Base-by-base conservation (phyloP, 345 rosid genomes). In the Carallia brachiata region DNA sequence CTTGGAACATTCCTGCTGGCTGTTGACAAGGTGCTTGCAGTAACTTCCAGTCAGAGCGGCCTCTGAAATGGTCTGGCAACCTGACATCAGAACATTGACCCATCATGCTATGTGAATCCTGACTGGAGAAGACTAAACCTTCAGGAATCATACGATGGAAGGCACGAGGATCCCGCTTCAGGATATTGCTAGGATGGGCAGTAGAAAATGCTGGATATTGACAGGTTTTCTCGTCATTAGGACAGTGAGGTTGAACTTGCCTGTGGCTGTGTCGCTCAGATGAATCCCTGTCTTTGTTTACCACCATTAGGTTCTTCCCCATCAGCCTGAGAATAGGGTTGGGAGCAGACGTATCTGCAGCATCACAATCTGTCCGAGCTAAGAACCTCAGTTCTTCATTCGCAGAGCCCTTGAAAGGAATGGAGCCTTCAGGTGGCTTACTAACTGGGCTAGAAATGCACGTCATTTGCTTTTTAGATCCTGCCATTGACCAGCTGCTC, bases 251-350 rank as follows among this genome's bases (percentile, higher is more conserved):
- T 66, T 47, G 84, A 7, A 75, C 73, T 68, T 73, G 84, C 66
- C 75, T 70, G 65, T 72, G 85, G 64, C 66, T 81, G 66, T 60
- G 73, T 50, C 82, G 66, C 62, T 73, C 34, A 12, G 82, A 66
- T 23, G 77, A 72, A 62, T 87, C 83, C 48, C 88, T 89, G 59
- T 82, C 96, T 83, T 95, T 86, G 85, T 85, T 95, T 78, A 95
- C 85, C 79, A 95, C 94, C 90, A 93, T 84, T 75, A 95, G 79
- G 69, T 95, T 88, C 86, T 95, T 95, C 44, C 99, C 99, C 99
- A 95, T 95, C 81, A 95, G 80, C 83, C 99, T 83, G 39, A 95
- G 89, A 65, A 92, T 69, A 1, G 97, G 92, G 78, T 82, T 92
- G 27, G 89, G 79, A 36, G 85, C 67, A 55, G 92, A 85, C 63